These are phyloP conservation scores for Brassica juncea DNA, from an alignment of 345 rosid species.

Conservation along the genomic window DNA sequence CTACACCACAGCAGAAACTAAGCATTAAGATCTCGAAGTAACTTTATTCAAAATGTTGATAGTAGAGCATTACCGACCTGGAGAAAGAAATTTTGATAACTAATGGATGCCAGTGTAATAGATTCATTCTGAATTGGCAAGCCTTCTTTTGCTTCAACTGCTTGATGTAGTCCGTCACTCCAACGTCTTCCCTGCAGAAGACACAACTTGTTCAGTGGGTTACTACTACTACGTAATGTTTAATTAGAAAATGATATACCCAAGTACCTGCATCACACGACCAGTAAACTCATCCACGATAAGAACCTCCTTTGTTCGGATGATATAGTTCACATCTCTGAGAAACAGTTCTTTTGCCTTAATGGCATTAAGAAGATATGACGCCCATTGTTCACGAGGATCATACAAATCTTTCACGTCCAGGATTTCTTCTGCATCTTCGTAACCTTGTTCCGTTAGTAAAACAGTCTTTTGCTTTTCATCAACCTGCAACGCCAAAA, in stretches of 20 bases:
- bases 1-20: constrained; percentile 43
- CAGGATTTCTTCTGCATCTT: constrained; percentile 92
- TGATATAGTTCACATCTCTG: constrained; percentile 90
- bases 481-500: constrained; percentile 67
- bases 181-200: constrained; percentile 83
- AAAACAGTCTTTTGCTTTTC: constrained; percentile 93
- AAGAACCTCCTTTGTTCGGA: constrained; percentile 92
- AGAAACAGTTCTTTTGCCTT: constrained; percentile 95
- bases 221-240: constrained; percentile 1
- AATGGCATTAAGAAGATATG: constrained; percentile 84
- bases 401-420: constrained; percentile 92
- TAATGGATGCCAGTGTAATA: constrained; percentile 89
- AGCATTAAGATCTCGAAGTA: constrained; percentile 14
- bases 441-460: constrained; percentile 96
- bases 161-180: constrained; percentile 99
- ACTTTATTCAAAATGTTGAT: constrained; percentile 20
- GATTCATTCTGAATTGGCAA: constrained; percentile 98
- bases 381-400: constrained; percentile 98
- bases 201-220: constrained; percentile 23
- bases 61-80: constrained; percentile 59
- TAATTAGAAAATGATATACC: constrained; percentile 17
- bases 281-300: constrained; percentile 98
- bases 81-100: constrained; percentile 97
- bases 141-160: constrained; percentile 97
- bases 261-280: constrained; percentile 93